Base-by-base conservation (phyloP, 495 filamentous ascomycete genomes). In the Neurospora sp. region DNA sequence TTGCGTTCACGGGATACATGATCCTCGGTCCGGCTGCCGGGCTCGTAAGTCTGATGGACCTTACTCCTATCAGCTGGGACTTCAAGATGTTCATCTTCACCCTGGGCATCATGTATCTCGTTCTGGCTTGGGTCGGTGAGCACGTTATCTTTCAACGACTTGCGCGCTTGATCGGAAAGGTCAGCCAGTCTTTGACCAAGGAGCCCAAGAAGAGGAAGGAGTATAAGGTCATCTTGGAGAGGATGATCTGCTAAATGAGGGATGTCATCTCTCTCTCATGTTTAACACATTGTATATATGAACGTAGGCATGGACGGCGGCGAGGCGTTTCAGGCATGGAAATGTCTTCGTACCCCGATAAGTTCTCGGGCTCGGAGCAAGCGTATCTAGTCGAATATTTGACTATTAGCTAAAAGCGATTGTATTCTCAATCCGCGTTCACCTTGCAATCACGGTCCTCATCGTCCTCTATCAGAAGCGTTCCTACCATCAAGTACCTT, bases 221-320 rank as follows among this genome's bases (percentile, higher is more conserved):
- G 81, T 98, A 98, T 79, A 99, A 98, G 81, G 79, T 92, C 37
- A 86, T 97, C 12, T 77, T 87, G 69, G 92, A 95, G 79, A 84
- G 89, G 70, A 93, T 97, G 92, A 83, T 88, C 16, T 79, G 75
- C 44, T 85, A 44, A 74, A 46, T 4, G 7, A 31, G 40, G 40
- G 54, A 66, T 37, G n/a, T 0, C 14, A 9, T 66, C 27, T 4
- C 3, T 7, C 23, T 7, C 2, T 35, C 27, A 5, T 0, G 1
- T 35, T 66, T 2, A 2, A 18, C 54, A 35, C 27, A 9, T 66
- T 66, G 54, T 60, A 66, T 66, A 66, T 66, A 66, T 9, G 7
- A 66, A 10, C 6, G 3, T 66, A 66, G 14, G 54, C 54, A 35
- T 62, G 54, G 54, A 18, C 12, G 54, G 12, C 27, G 23, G 27